Conservation (phyloP, 1,284 basidiomycete species). For the Mrakiaceae sp. region DNA sequence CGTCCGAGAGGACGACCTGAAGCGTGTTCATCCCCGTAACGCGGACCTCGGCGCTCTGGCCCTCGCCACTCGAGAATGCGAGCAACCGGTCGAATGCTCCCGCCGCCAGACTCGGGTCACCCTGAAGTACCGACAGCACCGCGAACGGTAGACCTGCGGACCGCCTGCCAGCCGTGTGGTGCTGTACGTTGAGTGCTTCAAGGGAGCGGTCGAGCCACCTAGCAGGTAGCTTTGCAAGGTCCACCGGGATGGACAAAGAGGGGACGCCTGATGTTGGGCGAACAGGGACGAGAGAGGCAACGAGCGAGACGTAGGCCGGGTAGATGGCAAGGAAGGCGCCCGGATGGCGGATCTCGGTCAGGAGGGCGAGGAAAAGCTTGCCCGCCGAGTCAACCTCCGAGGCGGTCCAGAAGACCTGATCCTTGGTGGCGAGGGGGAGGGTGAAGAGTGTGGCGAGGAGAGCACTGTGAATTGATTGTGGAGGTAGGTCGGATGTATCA, state of each 20-base stretch:
- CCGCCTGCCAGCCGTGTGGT: constrained; percentile 7
- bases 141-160: constrained; percentile 10
- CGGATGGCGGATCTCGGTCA: constrained; percentile 11
- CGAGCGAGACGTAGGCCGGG: constrained; percentile 4
- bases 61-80: background rate
- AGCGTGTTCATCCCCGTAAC: constrained; percentile 8
- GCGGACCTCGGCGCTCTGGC: background rate
- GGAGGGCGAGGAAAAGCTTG: constrained; percentile 1
- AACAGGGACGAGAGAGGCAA: background rate
- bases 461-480: too few species aligned
- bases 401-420: too few species aligned
- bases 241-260: background rate
- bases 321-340: constrained; percentile 10
- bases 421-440: too few species aligned
- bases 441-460: too few species aligned
- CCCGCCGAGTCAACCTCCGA: background rate
- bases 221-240: background rate
- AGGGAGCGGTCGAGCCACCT: background rate
- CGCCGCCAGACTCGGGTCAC: background rate
- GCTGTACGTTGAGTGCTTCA: constrained; percentile 4
- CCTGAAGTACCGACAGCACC: constrained; percentile 1
- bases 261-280: background rate
- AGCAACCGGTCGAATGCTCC: background rate
- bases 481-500: too few species aligned
- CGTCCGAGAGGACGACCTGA: background rate